These are phyloP conservation scores for Dimocarpus longan DNA, from an alignment of 345 rosid species.

Conservation along the genomic window DNA sequence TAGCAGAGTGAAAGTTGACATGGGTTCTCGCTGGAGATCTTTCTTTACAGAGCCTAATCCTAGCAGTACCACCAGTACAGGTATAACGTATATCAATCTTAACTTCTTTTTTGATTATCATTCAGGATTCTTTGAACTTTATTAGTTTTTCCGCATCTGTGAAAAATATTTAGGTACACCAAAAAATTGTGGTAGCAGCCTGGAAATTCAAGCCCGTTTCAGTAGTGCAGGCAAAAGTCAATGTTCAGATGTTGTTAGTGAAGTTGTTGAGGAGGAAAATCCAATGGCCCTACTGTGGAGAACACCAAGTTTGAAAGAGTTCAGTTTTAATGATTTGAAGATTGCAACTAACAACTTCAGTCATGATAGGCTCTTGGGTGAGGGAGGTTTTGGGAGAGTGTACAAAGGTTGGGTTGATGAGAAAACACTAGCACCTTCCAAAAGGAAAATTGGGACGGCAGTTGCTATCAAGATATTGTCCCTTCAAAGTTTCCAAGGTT, in stretches of 20 bases:
- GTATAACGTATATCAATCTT: too few relatives aligned
- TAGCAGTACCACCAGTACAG: too few relatives aligned
- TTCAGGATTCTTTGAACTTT: too few relatives aligned
- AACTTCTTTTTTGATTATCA: too few relatives aligned
- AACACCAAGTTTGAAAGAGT: slow-evolving; percentile 51
- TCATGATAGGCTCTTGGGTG: slow-evolving; percentile 64
- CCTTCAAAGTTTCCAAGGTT: slow-evolving; percentile 65
- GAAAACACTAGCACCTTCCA: slow-evolving; percentile 58
- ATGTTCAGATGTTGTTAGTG: neutral
- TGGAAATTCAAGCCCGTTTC: slow-evolving; percentile 35
- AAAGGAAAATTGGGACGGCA: slow-evolving; percentile 48
- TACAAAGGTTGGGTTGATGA: slow-evolving; percentile 80
- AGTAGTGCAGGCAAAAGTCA: slow-evolving; percentile 51
- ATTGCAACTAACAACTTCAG: slow-evolving; percentile 60
- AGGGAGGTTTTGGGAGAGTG: slow-evolving; percentile 83
- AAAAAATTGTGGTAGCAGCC: slow-evolving; percentile 5
- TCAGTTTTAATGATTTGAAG: slow-evolving; percentile 53
- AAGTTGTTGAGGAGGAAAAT: slow-evolving; percentile 10
- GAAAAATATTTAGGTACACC: slow-evolving; percentile 18
- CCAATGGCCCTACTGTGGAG: slow-evolving; percentile 36
- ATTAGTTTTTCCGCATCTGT: neutral
- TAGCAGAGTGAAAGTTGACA: too few relatives aligned
- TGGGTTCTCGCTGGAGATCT: too few relatives aligned
- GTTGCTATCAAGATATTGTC: slow-evolving; percentile 80
- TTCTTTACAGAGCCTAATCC: too few relatives aligned